Evolutionary conservation across 768 basidiomycete genomes (phyloP).

Genomic region (Boletus vinaceobasis): DNA sequence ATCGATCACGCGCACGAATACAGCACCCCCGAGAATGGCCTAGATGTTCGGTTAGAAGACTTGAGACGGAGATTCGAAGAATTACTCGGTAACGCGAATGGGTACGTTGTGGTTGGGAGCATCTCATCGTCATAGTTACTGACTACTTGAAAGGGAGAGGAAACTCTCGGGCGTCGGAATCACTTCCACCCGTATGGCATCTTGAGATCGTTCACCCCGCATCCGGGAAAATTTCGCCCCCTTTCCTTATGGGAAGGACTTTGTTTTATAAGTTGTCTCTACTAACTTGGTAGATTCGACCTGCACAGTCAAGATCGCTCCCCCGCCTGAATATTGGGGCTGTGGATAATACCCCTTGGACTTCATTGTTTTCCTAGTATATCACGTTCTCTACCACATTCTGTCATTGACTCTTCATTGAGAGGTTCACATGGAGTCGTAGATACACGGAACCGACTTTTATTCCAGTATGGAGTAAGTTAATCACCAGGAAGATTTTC

Average conservation of each 20-base stretch:
- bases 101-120: slow-evolving; percentile 13
- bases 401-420: not conserved
- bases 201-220: not conserved
- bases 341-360: not conserved
- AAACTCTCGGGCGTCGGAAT: slow-evolving; percentile 19
- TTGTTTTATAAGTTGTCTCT: no score
- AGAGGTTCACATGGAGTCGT: not conserved
- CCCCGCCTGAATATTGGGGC: not conserved
- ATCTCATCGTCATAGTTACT: not conserved
- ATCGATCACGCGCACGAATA: slow-evolving; percentile 52
- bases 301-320: not conserved
- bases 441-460: not conserved
- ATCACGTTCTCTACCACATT: not conserved
- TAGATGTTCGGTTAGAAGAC: slow-evolving; percentile 4
- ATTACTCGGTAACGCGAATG: slow-evolving; percentile 24
- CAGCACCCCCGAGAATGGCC: slow-evolving; percentile 1
- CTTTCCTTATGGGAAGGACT: not conserved
- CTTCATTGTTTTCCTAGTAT: not conserved
- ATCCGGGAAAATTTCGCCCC: not conserved
- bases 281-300: no score
- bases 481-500: no score
- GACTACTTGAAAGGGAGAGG: slow-evolving; percentile 14
- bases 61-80: slow-evolving; percentile 29
- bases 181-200: not conserved
- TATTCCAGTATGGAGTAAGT: not conserved